Evolutionary conservation across 768 basidiomycete species (phyloP).

Genomic region (Leccinum longicurvipes): DNA sequence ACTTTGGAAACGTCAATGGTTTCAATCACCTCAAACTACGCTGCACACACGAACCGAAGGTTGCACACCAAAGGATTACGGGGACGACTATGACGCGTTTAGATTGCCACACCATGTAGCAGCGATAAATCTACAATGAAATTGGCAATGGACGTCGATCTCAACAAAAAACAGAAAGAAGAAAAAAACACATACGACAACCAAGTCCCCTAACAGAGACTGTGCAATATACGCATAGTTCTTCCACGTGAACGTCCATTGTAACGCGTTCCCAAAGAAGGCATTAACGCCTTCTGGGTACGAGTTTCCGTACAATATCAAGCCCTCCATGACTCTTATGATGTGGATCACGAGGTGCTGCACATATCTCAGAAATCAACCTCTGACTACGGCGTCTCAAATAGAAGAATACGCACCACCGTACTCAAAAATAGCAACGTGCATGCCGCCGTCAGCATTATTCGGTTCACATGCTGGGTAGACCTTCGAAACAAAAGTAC

Average conservation of each 20-base stretch:
- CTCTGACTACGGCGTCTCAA: no score
- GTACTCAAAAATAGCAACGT: slow-evolving; percentile 31
- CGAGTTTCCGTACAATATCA: slow-evolving; percentile 19
- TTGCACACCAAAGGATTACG: slow-evolving; percentile 27
- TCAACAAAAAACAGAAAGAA: background rate
- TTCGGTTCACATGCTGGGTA: slow-evolving; percentile 12
- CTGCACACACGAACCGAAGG: slow-evolving; percentile 16
- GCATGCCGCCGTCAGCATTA: slow-evolving; percentile 24
- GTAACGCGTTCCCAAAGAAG: slow-evolving; percentile 26
- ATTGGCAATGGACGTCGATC: background rate
- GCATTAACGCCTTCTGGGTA: slow-evolving; percentile 18
- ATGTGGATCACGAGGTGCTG: slow-evolving; percentile 29
- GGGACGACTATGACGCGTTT: slow-evolving; percentile 27
- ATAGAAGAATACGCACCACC: slow-evolving; percentile 13
- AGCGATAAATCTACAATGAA: slow-evolving; percentile 22
- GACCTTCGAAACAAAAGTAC: slow-evolving; percentile 11
- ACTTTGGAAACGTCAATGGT: slow-evolving; percentile 3
- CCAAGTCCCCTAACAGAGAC: slow-evolving; percentile 29
- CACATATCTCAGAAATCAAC: background rate
- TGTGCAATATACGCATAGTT: slow-evolving; percentile 23
- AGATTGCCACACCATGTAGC: slow-evolving; percentile 34
- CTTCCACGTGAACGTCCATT: slow-evolving; percentile 30
- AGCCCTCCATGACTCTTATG: slow-evolving; percentile 24
- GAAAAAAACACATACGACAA: slow-evolving; percentile 20
- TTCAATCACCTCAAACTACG: background rate